Base-by-base conservation (phyloP, 805 yeast species). In the Candida peoriensis region DNA sequence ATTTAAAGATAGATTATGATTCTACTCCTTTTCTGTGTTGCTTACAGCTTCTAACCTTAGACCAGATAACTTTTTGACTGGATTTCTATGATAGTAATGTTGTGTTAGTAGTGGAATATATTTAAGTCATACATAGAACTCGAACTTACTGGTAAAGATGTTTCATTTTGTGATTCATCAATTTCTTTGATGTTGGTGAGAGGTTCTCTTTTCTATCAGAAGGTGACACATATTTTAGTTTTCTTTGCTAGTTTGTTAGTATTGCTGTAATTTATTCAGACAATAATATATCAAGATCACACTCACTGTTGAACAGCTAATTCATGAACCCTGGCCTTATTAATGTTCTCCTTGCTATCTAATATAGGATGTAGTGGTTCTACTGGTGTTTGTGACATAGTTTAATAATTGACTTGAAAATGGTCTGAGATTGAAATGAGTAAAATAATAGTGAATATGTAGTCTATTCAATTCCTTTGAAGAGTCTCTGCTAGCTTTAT, bases 301-400 rank as follows among this genome's bases (percentile, higher is more conserved):
- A 53, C 57, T 20, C 21, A 53, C 57, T 53, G 58, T 37, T 53
- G 54, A 8, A 37, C 38, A 4, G 48, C 52, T 20, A 53, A 32
- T 19, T 53, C 46, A 21, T 53, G 55, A 6, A 53, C 52, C 36
- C 57, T 45, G 8, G 58, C 57, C 28, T 48, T 53, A 21, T 42
- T 40, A 19, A 46, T 40, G 24, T 53, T 53, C 33, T 50, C 54
- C 33, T 43, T 53, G 25, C 52, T 52, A 24, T 46, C 55, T 34
- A 53, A 40, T 10, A 50, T 52, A 14, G 53, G 58, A 28, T 53
- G 58, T 30, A 53, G 37, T 2, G 58, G 58, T 34, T 53, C 52
- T 7, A 51, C 44, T 12, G 48, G 46, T 21, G 38, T 43, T 30
- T 42, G 46, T 37, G 52, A 38, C 45, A 38, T 38, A 19, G 28